phyloP scores from a whole-genome alignment of 331 rosid species.

The Malus hybrid region DNA sequence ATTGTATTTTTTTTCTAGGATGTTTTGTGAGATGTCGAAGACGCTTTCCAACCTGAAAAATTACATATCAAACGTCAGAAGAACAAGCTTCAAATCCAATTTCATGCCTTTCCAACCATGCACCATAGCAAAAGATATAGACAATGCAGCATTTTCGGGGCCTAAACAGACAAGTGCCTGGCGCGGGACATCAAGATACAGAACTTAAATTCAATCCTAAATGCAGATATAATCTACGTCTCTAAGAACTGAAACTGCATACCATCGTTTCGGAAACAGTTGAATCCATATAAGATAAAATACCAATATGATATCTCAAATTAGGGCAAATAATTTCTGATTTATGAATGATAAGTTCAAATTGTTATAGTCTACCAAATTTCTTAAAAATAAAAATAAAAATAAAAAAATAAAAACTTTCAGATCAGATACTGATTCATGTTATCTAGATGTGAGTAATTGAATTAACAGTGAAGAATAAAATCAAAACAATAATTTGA shows the following conservation, averaged over 20 bases:
- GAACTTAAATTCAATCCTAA: not conserved
- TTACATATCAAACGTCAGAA: not conserved
- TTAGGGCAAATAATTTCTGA: not conserved
- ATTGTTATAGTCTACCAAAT: not conserved
- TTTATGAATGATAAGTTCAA: not conserved
- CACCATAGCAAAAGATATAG: not conserved
- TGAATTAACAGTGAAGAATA: no score
- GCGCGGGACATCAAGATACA: not conserved
- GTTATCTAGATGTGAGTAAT: no score
- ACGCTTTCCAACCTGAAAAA: conserved; percentile 78
- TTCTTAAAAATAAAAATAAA: rapidly evolving
- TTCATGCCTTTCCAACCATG: not conserved
- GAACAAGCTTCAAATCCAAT: conserved; percentile 2
- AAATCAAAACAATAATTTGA: not conserved
- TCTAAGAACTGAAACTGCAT: not conserved
- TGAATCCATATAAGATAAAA: not conserved
- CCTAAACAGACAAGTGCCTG: not conserved
- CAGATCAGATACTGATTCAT: not conserved
- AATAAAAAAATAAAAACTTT: not conserved
- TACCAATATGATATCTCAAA: not conserved
- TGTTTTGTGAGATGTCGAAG: conserved; percentile 81
- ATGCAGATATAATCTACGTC: not conserved
- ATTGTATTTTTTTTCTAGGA: conserved; percentile 15
- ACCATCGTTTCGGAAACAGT: not conserved
- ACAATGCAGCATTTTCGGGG: not conserved